Evolutionary conservation across 1,139 yeast species (phyloP).

Genomic region (Yamadazyma aaseri): DNA sequence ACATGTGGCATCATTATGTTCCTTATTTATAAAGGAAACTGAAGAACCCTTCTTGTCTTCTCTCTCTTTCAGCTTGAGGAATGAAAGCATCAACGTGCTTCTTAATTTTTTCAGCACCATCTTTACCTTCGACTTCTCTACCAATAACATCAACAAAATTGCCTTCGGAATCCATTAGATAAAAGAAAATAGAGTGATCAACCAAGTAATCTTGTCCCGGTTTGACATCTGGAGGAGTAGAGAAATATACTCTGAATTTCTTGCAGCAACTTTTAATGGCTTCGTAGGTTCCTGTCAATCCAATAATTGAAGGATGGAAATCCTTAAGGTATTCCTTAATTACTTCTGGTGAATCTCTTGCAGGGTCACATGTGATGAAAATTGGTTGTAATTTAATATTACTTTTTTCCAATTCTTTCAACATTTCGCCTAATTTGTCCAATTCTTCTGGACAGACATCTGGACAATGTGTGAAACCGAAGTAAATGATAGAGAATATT

Average conservation of each 20-base stretch:
- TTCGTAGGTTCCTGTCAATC: constrained; percentile 88
- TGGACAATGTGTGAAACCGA: constrained; percentile 97
- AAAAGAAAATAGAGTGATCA: constrained; percentile 94
- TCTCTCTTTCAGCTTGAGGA: constrained; percentile 63
- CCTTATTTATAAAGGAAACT: constrained; percentile 52
- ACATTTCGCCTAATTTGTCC: constrained; percentile 82
- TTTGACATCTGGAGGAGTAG: constrained; percentile 90
- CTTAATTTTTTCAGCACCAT: constrained; percentile 76
- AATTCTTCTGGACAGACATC: constrained; percentile 98
- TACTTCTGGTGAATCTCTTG: constrained; percentile 84
- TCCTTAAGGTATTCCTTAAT: constrained; percentile 75
- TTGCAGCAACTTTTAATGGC: constrained; percentile 82
- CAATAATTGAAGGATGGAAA: constrained; percentile 85
- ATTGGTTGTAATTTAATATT: constrained; percentile 72
- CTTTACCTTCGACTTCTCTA: constrained; percentile 76
- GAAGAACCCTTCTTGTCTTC: constrained; percentile 55
- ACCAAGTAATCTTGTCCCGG: constrained; percentile 96
- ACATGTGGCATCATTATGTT: no score
- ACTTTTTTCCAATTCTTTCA: constrained; percentile 61
- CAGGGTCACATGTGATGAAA: constrained; percentile 95
- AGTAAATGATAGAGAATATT: constrained; percentile 77
- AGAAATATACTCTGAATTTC: constrained; percentile 87
- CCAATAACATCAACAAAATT: constrained; percentile 93
- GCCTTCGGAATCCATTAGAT: constrained; percentile 96
- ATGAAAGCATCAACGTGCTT: constrained; percentile 76